phyloP scores from a whole-genome alignment of 176 grass and related monocot species.

The Oryza longistaminata region DNA sequence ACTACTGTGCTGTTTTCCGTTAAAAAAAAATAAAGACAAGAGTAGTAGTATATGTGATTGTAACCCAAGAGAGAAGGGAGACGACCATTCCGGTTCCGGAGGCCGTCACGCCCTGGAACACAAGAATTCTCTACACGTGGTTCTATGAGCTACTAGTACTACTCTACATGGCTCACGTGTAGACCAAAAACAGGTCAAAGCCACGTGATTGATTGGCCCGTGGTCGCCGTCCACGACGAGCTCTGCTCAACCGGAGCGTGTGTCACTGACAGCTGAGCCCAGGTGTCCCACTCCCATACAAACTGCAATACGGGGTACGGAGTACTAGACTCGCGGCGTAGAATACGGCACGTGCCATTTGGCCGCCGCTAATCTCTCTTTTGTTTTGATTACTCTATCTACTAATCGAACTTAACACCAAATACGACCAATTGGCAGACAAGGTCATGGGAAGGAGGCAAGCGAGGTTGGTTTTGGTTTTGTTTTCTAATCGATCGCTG shows the following conservation, averaged over 20 bases:
- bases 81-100: neutral
- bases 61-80: too few relatives aligned
- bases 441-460: neutral
- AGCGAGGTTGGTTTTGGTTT: neutral
- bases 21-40: too few relatives aligned
- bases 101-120: neutral
- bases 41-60: too few relatives aligned
- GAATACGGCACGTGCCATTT: neutral
- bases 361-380: neutral
- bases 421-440: neutral
- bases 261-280: neutral
- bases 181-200: neutral
- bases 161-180: neutral
- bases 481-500: neutral
- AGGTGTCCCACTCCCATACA: neutral
- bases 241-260: neutral
- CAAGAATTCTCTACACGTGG: neutral
- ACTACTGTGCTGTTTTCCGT: too few relatives aligned
- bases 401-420: neutral
- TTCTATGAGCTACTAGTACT: neutral
- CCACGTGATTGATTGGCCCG: conserved; percentile 14
- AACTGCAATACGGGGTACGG: neutral
- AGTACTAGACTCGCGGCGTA: neutral
- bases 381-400: neutral
- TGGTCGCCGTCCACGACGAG: neutral